phyloP scores from a whole-genome alignment of 2,329 filamentous ascomycete genomes.

The Exophiala phaeomuriformis region DNA sequence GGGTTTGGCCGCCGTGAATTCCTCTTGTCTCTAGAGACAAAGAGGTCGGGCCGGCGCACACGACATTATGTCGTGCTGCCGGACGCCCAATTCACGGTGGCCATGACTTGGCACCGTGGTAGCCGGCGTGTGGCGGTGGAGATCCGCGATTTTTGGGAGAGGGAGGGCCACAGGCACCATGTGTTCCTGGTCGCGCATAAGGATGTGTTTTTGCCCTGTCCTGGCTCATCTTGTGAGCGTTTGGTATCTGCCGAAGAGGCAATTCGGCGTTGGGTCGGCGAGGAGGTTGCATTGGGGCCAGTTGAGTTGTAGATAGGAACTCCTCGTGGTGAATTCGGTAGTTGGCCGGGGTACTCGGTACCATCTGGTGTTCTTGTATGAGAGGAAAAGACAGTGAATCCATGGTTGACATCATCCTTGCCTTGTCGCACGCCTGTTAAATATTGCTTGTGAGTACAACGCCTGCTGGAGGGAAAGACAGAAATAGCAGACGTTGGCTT shows the following conservation, averaged over 20 bases:
- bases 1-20: background rate
- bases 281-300: too few relatives aligned
- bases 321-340: too few relatives aligned
- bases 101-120: background rate
- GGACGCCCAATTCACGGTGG: background rate
- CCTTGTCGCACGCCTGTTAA: too few relatives aligned
- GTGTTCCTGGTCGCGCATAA: background rate
- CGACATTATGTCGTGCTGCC: background rate
- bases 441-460: too few relatives aligned
- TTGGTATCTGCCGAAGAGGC: background rate
- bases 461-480: too few relatives aligned
- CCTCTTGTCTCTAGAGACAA: background rate
- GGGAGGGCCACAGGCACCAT: background rate
- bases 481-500: too few relatives aligned
- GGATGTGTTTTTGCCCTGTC: background rate
- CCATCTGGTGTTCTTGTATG: too few relatives aligned
- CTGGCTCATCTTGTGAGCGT: background rate
- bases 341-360: too few relatives aligned
- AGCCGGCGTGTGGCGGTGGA: background rate
- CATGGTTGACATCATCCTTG: too few relatives aligned
- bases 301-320: too few relatives aligned
- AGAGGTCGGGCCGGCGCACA: background rate
- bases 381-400: too few relatives aligned
- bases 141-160: background rate
- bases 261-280: too few relatives aligned